Conservation (phyloP, 257 asterid genomes). For the Lithospermum erythrorhizon region DNA sequence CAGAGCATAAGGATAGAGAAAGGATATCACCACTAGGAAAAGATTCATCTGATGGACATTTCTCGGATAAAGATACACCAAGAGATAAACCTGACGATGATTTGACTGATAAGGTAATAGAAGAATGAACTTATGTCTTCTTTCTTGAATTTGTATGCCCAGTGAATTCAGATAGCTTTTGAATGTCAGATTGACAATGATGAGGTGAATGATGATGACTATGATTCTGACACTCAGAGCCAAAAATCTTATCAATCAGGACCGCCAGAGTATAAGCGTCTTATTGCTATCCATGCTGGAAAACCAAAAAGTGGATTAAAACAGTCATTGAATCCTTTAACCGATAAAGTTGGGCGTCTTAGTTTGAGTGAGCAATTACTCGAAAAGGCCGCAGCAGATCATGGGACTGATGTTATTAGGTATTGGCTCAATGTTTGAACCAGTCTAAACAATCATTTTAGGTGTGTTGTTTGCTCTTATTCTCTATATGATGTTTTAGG, state of each 20-base stretch:
- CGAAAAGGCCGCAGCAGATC: slow-evolving; percentile 40
- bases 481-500: slow-evolving; percentile 21
- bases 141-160: not conserved
- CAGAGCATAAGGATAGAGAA: slow-evolving; percentile 18
- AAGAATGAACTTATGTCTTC: too few species aligned
- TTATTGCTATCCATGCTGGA: slow-evolving; percentile 78
- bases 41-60: slow-evolving; percentile 38
- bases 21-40: slow-evolving; percentile 33
- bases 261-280: slow-evolving; percentile 44
- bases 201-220: not conserved
- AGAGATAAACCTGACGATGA: too few species aligned
- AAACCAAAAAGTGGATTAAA: slow-evolving; percentile 55
- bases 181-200: not conserved
- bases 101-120: too few species aligned
- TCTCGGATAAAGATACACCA: too few species aligned
- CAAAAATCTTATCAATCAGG: slow-evolving; percentile 25
- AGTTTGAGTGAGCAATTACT: slow-evolving; percentile 78
- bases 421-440: not conserved
- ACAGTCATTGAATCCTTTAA: slow-evolving; percentile 42
- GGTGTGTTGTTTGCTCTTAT: not conserved
- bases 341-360: slow-evolving; percentile 47
- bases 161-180: not conserved
- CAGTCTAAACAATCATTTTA: too few species aligned
- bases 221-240: not conserved
- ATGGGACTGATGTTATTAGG: slow-evolving; percentile 25